Evolutionary conservation across 148 eudicot genomes (phyloP).

Genomic region (Rhododendron kiyosumense): DNA sequence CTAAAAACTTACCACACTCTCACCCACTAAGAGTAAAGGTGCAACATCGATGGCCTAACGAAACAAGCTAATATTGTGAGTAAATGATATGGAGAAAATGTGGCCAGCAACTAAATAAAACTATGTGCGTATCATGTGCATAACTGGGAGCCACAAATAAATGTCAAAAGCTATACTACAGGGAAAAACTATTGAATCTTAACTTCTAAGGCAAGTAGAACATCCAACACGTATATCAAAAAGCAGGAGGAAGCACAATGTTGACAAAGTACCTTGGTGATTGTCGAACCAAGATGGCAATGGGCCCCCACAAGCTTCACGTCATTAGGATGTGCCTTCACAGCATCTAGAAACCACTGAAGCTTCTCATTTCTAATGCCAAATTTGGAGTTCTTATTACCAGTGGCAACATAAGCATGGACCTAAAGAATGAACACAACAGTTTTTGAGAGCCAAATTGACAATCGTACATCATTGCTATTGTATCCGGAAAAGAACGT

Average conservation of each 20-base stretch:
- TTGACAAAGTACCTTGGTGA: slow-evolving; percentile 55
- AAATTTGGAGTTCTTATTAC: slow-evolving; percentile 92
- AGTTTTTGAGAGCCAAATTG: neutral
- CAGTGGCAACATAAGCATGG: slow-evolving; percentile 97
- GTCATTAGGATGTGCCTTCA: slow-evolving; percentile 88
- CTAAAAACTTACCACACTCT: neutral
- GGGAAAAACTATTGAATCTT: neutral
- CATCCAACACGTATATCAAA: neutral
- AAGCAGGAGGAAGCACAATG: neutral
- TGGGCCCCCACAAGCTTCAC: slow-evolving; percentile 92
- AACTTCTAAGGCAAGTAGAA: neutral
- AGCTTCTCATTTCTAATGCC: slow-evolving; percentile 95
- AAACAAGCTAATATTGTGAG: neutral
- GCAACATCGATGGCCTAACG: neutral
- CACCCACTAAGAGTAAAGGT: neutral
- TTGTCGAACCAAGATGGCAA: slow-evolving; percentile 98
- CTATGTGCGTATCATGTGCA: neutral
- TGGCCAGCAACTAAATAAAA: neutral
- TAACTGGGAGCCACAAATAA: neutral
- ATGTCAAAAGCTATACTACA: neutral
- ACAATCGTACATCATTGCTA: neutral
- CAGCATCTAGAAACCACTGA: slow-evolving; percentile 95
- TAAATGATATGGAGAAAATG: neutral
- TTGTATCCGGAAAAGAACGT: neutral
- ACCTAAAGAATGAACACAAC: slow-evolving; percentile 16